A percentile compares a stretch with the other conserved stretches of the same genome.
Conservation (phyloP, 768 basidiomycete species). For the Tremella fuciformis region DNA sequence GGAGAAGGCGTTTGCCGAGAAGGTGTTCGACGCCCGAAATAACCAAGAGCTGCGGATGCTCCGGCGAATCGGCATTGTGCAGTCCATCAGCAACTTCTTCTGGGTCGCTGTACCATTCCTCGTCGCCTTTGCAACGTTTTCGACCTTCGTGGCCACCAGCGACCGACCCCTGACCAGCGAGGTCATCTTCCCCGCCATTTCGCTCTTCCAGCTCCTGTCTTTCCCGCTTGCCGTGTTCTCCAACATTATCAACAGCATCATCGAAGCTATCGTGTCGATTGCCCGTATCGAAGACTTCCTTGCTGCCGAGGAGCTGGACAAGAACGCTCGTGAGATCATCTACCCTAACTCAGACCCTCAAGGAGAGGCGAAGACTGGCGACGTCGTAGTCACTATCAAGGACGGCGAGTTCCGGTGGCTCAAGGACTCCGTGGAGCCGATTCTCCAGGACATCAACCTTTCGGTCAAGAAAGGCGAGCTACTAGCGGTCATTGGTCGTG, state of each 20-base stretch:
- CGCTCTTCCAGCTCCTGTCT: conserved; percentile 52
- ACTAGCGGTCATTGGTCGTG: conserved; percentile 78
- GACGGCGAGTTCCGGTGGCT: conserved; percentile 81
- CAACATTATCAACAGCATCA: conserved; percentile 61
- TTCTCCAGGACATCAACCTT: conserved; percentile 74
- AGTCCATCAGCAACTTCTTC: conserved; percentile 56
- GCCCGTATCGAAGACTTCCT: conserved; percentile 74
- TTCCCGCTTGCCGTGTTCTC: conserved; percentile 52
- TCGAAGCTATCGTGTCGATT: conserved; percentile 81
- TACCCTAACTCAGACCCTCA: conserved; percentile 33
- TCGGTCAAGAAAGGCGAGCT: conserved; percentile 77
- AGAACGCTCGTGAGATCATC: conserved; percentile 65
- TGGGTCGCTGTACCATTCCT: conserved; percentile 50
- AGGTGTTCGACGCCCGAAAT: conserved; percentile 64
- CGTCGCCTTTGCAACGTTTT: conserved; percentile 52
- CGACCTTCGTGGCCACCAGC: conserved; percentile 51
- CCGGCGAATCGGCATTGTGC: conserved; percentile 72
- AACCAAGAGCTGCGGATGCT: conserved; percentile 63
- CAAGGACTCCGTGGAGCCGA: conserved; percentile 55
- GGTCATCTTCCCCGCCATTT: conserved; percentile 92
- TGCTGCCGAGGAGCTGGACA: conserved; percentile 72
- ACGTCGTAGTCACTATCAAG: conserved; percentile 65
- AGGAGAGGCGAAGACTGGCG: conserved; percentile 44
- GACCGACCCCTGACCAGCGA: conserved; percentile 74
- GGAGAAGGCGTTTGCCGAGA: conserved; percentile 84